Base-by-base conservation (phyloP, 2,329 filamentous ascomycete genomes). In the Alternaria sp. region DNA sequence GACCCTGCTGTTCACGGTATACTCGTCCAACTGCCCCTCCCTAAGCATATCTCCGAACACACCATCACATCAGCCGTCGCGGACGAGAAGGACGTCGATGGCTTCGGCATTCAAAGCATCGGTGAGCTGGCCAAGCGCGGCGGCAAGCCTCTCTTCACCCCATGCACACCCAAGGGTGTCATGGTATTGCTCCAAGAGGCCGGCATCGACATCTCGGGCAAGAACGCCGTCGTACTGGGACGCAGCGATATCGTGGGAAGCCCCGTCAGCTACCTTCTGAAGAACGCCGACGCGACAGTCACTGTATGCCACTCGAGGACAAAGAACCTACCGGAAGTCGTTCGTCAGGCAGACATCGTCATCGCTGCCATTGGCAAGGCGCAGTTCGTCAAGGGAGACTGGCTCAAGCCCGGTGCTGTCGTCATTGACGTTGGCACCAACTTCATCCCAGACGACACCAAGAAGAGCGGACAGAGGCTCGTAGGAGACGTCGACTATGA, bases 341-440 rank as follows among this genome's bases (percentile, higher is more conserved):
- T 98, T 74, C 94, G 92, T 83, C 84, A 85, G 59, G 95, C 95
- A 43, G 95, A 99, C 76, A 89, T 99, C 62, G 85, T 99, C 49
- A 88, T 99, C 54, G 94, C 93, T 30, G 95, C 95, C 59, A 97
- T 99, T 79, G 95, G 95, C 32, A 86, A 92, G 77, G 85, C 94
- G 9, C 87, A 88, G 59, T 97, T 97, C 73, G 90, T 99, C 75
- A 94, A 95, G 82, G 95, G 94, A 67, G 92, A 97, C 63, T 98
- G 94, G 93, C 79, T 99, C 67, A 99, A 98, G 85, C 89, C 91
- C 18, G 95, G 94, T 36, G 93, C 88, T n/a, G 91, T 99, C 6
- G 93, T 99, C 41, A 97, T 99, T 73, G 95, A 99, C 74, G 95
- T 99, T 18, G 95, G 95, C 63, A 99, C 94, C 67, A 99, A 99